These are phyloP conservation scores for Coffea eugenioides DNA, from an alignment of 257 asterid species.

Conservation along the genomic window DNA sequence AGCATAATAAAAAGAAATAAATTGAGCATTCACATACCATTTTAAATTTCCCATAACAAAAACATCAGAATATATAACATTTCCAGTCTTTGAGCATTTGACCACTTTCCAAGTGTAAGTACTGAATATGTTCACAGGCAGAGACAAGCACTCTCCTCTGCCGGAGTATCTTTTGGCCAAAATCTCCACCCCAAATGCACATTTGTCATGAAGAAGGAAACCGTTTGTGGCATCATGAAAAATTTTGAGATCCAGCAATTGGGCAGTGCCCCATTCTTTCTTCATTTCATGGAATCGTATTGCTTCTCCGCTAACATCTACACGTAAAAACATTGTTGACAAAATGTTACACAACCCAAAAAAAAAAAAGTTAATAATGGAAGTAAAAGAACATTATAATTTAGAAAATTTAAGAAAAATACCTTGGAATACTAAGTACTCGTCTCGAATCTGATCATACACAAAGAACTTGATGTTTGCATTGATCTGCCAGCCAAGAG, in stretches of 20 bases:
- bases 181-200: constrained; percentile 18
- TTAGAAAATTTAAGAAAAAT: too few species aligned
- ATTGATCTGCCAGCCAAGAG: constrained; percentile 16
- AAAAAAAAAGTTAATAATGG: too few species aligned
- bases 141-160: constrained; percentile 1
- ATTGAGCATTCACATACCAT: neutral
- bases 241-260: neutral
- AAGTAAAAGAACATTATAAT: neutral
- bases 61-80: neutral
- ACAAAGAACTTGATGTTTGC: constrained; percentile 7
- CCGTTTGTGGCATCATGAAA: constrained; percentile 16
- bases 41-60: constrained; percentile 3
- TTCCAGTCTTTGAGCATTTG: neutral
- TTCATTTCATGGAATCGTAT: constrained; percentile 4
- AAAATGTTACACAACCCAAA: too few species aligned
- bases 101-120: neutral
- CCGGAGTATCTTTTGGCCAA: neutral
- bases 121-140: neutral
- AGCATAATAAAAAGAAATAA: neutral
- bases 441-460: constrained; percentile 7
- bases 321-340: too few species aligned
- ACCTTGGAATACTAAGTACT: constrained; percentile 19
- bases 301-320: neutral
- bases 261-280: constrained; percentile 4
- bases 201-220: constrained; percentile 9